Evolutionary conservation across 768 basidiomycete genomes (phyloP), one percentile per base, ranked within the genome.

Genomic region (Suillus hirtellus): DNA sequence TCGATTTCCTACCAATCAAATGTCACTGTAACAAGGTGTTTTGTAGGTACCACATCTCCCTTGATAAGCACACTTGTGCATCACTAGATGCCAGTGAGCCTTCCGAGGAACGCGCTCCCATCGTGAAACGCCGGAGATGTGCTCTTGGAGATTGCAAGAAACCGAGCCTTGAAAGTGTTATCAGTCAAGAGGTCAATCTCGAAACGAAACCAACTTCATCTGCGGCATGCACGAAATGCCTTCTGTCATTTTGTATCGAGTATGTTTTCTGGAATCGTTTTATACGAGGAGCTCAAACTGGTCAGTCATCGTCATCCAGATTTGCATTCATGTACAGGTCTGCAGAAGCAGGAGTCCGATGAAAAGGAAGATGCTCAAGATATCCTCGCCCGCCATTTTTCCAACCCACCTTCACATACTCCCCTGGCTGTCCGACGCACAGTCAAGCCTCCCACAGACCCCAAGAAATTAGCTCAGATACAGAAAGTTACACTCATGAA

Each of bases 1-100:
- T 88, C 67, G 92, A 93, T 76, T 89, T 93, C 65, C 81, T 95
- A 0, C 93, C 93, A n/a, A 86, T 91, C 63, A 73, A 75, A 58
- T 95, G 93, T 70, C 68, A 69, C 35, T 94, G 93, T 76, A 70
- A 78, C 52, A 72, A 71, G 42, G 73, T 79, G 63, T 93, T 86
- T 74, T 95, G 92, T 77, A 79, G 78, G 12, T 73, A 82, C 43
- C 92, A 95, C 71, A 81, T 86, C 62, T 68, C 77, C 15, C 82
- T 84, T 9, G 85, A 87, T 43, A 69, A 72, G n/a, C 92, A 95
- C 70, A 64, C 75, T 21, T 95, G 92, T 71, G 62, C 77, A 7
- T 65, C 65, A 12, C 12, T 47, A 15, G 66, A 61, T 31, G 31
- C 31, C 31, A 31, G 31, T 31, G 64, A 53, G 9, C 60, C 14